A percentile compares a stretch with the other conserved stretches of the same genome.
These are phyloP conservation scores for Vaucheria bursata DNA, from an alignment of 352 stramenopile species.

Conservation along the genomic window DNA sequence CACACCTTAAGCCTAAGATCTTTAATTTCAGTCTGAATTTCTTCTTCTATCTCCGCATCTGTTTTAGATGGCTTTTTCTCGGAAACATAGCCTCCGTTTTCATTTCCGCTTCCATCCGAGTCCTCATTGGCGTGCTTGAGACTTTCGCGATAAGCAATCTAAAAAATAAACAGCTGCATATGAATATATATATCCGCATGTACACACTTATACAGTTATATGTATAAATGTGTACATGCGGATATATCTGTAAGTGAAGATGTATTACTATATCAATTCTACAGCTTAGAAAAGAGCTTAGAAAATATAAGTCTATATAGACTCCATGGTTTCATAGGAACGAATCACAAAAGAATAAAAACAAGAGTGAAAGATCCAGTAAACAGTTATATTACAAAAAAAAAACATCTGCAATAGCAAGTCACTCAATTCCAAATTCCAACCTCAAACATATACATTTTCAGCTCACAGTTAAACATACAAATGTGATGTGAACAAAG, in stretches of 20 bases:
- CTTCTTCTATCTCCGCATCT: slow-evolving; percentile 64
- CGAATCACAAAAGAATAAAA: no score
- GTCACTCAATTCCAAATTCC: no score
- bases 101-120: slow-evolving; percentile 49
- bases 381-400: no score
- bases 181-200: no score
- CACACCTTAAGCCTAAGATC: slow-evolving; percentile 49
- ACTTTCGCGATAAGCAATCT: slow-evolving; percentile 23
- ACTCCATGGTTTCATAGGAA: background rate
- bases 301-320: background rate
- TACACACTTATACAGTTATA: background rate
- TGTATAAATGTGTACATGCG: background rate
- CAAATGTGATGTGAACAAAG: no score
- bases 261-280: background rate
- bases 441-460: no score
- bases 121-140: slow-evolving; percentile 55
- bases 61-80: slow-evolving; percentile 50
- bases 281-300: background rate
- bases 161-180: no score
- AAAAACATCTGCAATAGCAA: no score
- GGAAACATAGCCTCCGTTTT: slow-evolving; percentile 51
- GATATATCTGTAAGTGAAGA: background rate
- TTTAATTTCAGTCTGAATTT: slow-evolving; percentile 65
- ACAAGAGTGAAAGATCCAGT: no score
- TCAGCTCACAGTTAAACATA: no score